Conservation (phyloP, 345 rosid genomes). For the Raphanus sativus region DNA sequence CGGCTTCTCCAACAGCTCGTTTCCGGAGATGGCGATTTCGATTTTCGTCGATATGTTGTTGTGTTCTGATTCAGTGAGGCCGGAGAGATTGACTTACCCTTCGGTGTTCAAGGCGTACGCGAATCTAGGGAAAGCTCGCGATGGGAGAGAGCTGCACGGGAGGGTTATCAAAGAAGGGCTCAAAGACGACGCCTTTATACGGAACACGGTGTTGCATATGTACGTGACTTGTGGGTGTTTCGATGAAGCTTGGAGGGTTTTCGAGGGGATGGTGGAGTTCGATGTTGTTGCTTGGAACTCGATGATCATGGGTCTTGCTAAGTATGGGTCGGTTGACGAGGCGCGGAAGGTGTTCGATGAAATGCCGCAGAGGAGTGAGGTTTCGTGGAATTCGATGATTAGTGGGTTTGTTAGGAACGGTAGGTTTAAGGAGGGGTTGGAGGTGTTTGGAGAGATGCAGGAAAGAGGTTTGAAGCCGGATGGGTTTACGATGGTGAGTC, state of each 20-base stretch:
- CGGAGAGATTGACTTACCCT: conserved; percentile 73
- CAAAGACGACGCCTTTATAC: conserved; percentile 55
- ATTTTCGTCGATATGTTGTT: conserved; percentile 58
- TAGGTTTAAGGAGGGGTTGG: conserved; percentile 52
- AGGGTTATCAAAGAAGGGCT: conserved; percentile 67
- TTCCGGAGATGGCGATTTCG: conserved; percentile 52
- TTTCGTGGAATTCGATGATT: conserved; percentile 77
- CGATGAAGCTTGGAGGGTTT: conserved; percentile 54
- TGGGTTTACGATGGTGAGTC: conserved; percentile 73
- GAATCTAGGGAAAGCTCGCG: conserved; percentile 48
- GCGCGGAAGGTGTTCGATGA: conserved; percentile 56
- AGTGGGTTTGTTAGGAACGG: conserved; percentile 71
- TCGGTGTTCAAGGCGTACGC: conserved; percentile 75
- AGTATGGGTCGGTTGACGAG: conserved; percentile 53
- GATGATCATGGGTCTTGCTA: conserved; percentile 64
- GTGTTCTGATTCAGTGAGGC: conserved; percentile 42
- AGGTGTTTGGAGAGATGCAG: conserved; percentile 61
- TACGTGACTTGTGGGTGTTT: conserved; percentile 58
- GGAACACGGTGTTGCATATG: conserved; percentile 60
- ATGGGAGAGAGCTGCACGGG: conserved; percentile 71
- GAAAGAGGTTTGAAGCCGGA: conserved; percentile 43
- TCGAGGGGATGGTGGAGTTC: conserved; percentile 38
- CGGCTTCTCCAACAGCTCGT: conserved; percentile 64
- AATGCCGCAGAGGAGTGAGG: conserved; percentile 46
- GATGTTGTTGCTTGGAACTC: conserved; percentile 78